These are phyloP conservation scores for Zelonia costaricensis DNA, from an alignment of 208 protist species.

Conservation along the genomic window DNA sequence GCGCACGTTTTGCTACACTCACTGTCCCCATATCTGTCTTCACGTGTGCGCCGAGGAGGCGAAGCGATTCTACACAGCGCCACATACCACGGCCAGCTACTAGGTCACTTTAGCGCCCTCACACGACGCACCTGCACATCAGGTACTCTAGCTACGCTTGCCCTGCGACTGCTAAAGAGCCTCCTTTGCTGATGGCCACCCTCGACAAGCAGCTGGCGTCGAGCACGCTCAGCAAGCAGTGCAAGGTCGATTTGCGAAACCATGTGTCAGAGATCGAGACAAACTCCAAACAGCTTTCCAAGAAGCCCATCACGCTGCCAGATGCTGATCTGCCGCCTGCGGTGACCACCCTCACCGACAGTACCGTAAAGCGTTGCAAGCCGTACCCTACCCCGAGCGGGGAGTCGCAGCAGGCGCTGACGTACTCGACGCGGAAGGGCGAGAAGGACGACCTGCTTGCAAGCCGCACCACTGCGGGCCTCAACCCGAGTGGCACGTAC, in stretches of 20 bases:
- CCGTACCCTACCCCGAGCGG: slow-evolving; percentile 4
- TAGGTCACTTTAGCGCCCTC: too few relatives aligned
- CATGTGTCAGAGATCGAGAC: slow-evolving; percentile 62
- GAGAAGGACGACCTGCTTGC: slow-evolving; percentile 21
- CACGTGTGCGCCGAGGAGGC: too few relatives aligned
- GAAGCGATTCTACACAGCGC: too few relatives aligned
- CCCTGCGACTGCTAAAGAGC: neutral
- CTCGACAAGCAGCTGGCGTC: slow-evolving; percentile 62
- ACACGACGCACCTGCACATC: too few relatives aligned
- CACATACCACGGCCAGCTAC: too few relatives aligned
- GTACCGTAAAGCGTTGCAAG: slow-evolving; percentile 23
- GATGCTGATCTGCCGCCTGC: slow-evolving; percentile 51
- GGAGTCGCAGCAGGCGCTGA: slow-evolving; percentile 14
- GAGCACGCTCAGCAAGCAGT: slow-evolving; percentile 61
- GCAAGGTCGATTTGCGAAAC: slow-evolving; percentile 72
- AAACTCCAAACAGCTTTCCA: slow-evolving; percentile 53
- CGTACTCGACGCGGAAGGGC: slow-evolving; percentile 33
- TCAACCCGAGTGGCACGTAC: slow-evolving; percentile 29
- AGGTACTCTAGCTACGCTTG: too few relatives aligned
- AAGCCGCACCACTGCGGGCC: neutral
- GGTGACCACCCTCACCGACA: slow-evolving; percentile 33
- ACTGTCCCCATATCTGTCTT: too few relatives aligned
- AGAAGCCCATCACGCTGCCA: slow-evolving; percentile 46
- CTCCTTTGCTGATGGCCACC: slow-evolving; percentile 45
- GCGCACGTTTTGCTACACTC: too few relatives aligned